Evolutionary conservation across 352 stramenopile species (phyloP).

Genomic region (Blastocystis sp.): DNA sequence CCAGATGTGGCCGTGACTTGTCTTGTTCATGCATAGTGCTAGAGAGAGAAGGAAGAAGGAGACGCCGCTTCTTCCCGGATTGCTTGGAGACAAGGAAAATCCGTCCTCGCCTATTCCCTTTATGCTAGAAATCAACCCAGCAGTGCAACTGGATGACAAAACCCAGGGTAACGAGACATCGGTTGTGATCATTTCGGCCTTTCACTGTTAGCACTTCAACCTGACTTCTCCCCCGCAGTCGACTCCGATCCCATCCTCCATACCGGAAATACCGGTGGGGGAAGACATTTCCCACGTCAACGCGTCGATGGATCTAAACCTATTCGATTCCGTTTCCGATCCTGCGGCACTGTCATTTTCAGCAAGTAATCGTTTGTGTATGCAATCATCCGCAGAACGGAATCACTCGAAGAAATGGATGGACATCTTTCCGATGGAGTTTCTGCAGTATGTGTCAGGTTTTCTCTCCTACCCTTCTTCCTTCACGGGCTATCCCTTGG

Average conservation of each 20-base stretch:
- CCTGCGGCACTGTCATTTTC: not conserved
- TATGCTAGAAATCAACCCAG: not conserved
- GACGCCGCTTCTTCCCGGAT: not conserved
- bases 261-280: not conserved
- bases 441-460: not conserved
- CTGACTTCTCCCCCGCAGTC: not conserved
- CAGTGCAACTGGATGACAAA: not conserved
- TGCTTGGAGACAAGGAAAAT: not conserved
- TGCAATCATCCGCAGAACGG: not conserved
- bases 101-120: not conserved
- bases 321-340: not conserved
- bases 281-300: not conserved
- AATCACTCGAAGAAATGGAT: conserved; percentile 33
- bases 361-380: not conserved
- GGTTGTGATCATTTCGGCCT: not conserved
- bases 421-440: conserved; percentile 1
- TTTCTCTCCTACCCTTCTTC: not conserved
- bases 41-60: not conserved
- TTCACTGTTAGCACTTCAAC: not conserved
- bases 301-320: not conserved
- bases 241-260: not conserved
- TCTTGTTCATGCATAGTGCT: not conserved
- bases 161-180: not conserved
- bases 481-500: not conserved
- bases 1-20: not conserved